Evolutionary conservation across 257 asterid species (phyloP).

Genomic region (Phtheirospermum japonicum): DNA sequence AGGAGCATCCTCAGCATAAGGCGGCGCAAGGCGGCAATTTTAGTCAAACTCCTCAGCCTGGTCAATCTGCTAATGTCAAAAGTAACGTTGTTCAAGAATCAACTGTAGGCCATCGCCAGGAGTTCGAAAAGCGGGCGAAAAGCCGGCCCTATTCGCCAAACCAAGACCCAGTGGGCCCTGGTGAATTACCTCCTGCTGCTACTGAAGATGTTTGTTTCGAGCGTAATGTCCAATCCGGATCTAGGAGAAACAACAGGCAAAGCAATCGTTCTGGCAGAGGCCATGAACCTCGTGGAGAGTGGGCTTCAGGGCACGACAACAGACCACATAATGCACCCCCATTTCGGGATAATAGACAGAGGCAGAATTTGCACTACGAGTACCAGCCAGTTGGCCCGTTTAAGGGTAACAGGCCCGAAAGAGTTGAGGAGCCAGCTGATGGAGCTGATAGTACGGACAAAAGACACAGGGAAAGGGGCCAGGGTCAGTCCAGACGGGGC

Average conservation of each 20-base stretch:
- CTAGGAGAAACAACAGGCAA: slow-evolving; percentile 47
- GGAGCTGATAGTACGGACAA: slow-evolving; percentile 38
- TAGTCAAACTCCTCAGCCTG: slow-evolving; percentile 31
- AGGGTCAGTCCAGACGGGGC: slow-evolving; percentile 52
- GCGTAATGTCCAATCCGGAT: slow-evolving; percentile 42
- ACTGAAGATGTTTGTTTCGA: slow-evolving; percentile 39
- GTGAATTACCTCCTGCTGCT: slow-evolving; percentile 35
- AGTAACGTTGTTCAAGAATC: slow-evolving; percentile 31
- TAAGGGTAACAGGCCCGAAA: slow-evolving; percentile 47
- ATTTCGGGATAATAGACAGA: slow-evolving; percentile 58
- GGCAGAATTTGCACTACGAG: slow-evolving; percentile 59
- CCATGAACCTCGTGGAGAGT: slow-evolving; percentile 59
- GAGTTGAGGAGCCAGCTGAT: slow-evolving; percentile 45
- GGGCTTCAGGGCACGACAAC: slow-evolving; percentile 45
- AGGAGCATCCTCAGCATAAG: slow-evolving; percentile 50
- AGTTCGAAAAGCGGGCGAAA: slow-evolving; percentile 41
- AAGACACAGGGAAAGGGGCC: slow-evolving; percentile 67
- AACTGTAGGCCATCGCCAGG: too few relatives aligned
- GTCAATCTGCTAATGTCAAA: slow-evolving; percentile 32
- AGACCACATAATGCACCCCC: slow-evolving; percentile 37
- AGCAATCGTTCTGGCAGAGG: slow-evolving; percentile 44
- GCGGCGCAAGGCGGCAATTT: slow-evolving; percentile 31
- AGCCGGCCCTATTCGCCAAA: slow-evolving; percentile 52
- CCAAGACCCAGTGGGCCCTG: slow-evolving; percentile 42
- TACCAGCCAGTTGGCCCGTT: slow-evolving; percentile 76